Conservation (phyloP, 768 basidiomycete genomes). For the Leucosporidium yakuticum region DNA sequence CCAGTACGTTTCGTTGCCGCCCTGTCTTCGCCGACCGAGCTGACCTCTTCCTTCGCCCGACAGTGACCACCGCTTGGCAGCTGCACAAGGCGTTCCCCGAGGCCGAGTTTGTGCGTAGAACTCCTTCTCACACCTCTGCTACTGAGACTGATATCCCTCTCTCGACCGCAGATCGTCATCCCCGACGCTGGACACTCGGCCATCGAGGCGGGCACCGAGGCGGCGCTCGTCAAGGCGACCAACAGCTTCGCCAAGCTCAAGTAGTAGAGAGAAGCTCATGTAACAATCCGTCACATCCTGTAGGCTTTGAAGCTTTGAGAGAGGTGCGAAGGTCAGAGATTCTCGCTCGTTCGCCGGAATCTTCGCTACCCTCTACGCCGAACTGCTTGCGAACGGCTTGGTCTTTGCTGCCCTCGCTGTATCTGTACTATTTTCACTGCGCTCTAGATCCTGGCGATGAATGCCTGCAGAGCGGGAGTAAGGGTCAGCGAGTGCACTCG, state of each 20-base stretch:
- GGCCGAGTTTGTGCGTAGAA: constrained; percentile 44
- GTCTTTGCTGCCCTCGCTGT: too few species aligned
- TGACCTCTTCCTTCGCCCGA: constrained; percentile 83
- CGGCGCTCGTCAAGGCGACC: constrained; percentile 57
- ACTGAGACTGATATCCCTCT: too few species aligned
- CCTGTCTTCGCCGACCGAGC: neutral
- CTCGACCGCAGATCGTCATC: constrained; percentile 4
- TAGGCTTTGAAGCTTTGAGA: too few species aligned
- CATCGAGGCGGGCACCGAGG: constrained; percentile 63
- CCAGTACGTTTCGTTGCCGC: neutral
- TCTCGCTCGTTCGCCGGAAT: too few species aligned
- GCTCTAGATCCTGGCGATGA: too few species aligned
- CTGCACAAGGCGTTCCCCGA: constrained; percentile 35
- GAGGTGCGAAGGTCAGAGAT: too few species aligned
- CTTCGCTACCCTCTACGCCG: too few species aligned
- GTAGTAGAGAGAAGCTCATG: neutral
- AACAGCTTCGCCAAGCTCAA: constrained; percentile 18
- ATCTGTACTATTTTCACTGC: too few species aligned
- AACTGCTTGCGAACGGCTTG: too few species aligned
- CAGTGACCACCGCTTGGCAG: constrained; percentile 35
- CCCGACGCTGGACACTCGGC: constrained; percentile 78
- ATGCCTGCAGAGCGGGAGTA: too few species aligned
- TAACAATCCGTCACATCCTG: neutral
- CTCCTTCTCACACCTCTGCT: constrained; percentile 2
- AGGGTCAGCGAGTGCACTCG: neutral